phyloP scores from a whole-genome alignment of 768 basidiomycete genomes.

The Pholiota microspora region DNA sequence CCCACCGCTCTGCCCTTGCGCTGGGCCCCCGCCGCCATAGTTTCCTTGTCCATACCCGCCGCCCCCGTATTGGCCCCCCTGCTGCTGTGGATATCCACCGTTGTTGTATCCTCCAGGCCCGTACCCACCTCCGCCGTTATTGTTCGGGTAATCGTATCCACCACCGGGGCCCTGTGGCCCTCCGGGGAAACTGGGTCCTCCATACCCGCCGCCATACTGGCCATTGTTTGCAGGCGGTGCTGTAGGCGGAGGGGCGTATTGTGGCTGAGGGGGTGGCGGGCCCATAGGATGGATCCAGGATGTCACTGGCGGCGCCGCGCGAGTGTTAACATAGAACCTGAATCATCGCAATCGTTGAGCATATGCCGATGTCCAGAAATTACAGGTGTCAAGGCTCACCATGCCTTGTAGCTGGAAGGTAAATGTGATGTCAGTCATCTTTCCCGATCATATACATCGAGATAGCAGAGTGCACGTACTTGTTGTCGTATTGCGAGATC shows the following conservation, averaged over 20 bases:
- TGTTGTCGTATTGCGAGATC: constrained; percentile 63
- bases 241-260: constrained; percentile 38
- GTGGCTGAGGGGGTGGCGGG: constrained; percentile 38
- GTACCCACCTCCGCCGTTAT: constrained; percentile 28
- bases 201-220: constrained; percentile 23
- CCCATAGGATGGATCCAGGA: constrained; percentile 74
- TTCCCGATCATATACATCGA: constrained; percentile 16
- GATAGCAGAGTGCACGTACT: constrained; percentile 46
- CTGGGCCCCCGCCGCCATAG: neutral
- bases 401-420: constrained; percentile 47
- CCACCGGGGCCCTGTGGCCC: constrained; percentile 8
- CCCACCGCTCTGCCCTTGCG: constrained; percentile 6
- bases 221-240: constrained; percentile 44
- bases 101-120: constrained; percentile 15
- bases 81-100: constrained; percentile 15
- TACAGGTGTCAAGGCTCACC: constrained; percentile 38
- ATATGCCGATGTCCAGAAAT: neutral
- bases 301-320: constrained; percentile 57
- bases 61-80: constrained; percentile 12
- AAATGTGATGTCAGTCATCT: constrained; percentile 13
- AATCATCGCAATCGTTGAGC: neutral
- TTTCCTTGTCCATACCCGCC: constrained; percentile 12
- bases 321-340: constrained; percentile 81
- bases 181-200: constrained; percentile 8
- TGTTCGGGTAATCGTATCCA: constrained; percentile 12